phyloP scores from a whole-genome alignment of 164 flowering plant species.

The Piper betle region DNA sequence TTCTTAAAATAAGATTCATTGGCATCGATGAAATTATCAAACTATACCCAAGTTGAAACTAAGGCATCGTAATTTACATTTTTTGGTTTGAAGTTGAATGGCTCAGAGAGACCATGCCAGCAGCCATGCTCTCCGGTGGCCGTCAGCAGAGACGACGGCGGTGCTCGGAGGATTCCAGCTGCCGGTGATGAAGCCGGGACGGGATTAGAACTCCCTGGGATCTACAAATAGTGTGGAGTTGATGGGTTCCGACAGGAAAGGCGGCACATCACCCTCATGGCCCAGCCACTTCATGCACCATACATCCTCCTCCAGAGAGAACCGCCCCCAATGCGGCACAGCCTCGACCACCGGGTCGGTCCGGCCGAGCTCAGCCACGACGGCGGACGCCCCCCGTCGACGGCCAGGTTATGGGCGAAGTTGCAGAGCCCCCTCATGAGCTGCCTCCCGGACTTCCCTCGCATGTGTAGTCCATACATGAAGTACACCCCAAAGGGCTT shows the following conservation, averaged over 20 bases:
- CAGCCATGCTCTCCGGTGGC: no score
- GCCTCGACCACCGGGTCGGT: conserved; percentile 39
- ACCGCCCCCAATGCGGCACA: conserved; percentile 56
- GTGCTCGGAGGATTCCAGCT: no score
- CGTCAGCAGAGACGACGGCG: no score
- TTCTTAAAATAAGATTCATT: no score
- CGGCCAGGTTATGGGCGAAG: conserved; percentile 53
- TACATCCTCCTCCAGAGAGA: conserved; percentile 53
- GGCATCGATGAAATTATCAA: no score
- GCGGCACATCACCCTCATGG: background rate
- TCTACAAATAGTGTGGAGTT: conserved; percentile 35
- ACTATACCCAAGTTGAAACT: no score
- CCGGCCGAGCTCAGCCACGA: conserved; percentile 58
- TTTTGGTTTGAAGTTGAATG: no score
- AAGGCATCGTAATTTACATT: no score
- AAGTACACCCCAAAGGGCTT: conserved; percentile 49
- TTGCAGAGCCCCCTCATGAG: conserved; percentile 45
- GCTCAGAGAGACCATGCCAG: no score
- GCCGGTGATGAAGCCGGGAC: no score
- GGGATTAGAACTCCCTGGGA: conserved; percentile 46
- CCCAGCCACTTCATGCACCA: conserved; percentile 66
- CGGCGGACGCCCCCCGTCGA: conserved; percentile 34
- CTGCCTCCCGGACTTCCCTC: conserved; percentile 30
- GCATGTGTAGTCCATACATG: conserved; percentile 58
- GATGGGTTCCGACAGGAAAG: conserved; percentile 3